Base-by-base conservation (phyloP, 306 rosid genomes). In the Pterocarpus santalinus region DNA sequence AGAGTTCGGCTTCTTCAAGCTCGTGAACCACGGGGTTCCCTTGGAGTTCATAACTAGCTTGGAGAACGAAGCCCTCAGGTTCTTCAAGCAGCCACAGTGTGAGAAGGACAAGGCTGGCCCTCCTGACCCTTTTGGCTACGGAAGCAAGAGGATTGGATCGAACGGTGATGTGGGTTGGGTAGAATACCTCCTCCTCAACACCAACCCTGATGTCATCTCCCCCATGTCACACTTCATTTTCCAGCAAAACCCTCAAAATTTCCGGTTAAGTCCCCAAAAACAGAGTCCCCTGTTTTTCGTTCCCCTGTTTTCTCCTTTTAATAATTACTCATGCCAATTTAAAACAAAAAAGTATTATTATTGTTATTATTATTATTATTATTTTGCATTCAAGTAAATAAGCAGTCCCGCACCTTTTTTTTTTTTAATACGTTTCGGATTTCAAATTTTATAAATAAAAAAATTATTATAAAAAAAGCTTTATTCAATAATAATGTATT, bases 91-190 rank as follows among this genome's bases (percentile, higher is more conserved):
- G 1, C 35, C 92, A 0, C 88, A 85, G 73, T 65, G 72, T 7
- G 83, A 84, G 8, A 95, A 95, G 76, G 92, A 95, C 41, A 82
- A 32, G 65, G 86, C 88, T 0, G 86, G 89, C 11, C 94, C 94
- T 5, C 87, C 97, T 0, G 84, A 92, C 60, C 97, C 97, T 1
- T 90, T 83, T 11, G 97, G 97, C 15, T 95, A 95, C 65, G 97
- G 97, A 8, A 82, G 51, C 81, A 91, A 87, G 61, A 75, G 68
- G 14, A 95, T 95, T 36, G 99, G 99, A 8, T 63, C 73, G 0
- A 90, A 88, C 72, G 99, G 99, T 14, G 99, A 93, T 65, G 70
- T 88, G 17, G 99, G 99, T 43, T 90, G 97, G 92, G 61, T 95
- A 15, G 97, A 95, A 72, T 93, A 91, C 12, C 72, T 95, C 65